Base-by-base conservation (phyloP, 345 rosid genomes). In the Aquilaria yunnanensis region DNA sequence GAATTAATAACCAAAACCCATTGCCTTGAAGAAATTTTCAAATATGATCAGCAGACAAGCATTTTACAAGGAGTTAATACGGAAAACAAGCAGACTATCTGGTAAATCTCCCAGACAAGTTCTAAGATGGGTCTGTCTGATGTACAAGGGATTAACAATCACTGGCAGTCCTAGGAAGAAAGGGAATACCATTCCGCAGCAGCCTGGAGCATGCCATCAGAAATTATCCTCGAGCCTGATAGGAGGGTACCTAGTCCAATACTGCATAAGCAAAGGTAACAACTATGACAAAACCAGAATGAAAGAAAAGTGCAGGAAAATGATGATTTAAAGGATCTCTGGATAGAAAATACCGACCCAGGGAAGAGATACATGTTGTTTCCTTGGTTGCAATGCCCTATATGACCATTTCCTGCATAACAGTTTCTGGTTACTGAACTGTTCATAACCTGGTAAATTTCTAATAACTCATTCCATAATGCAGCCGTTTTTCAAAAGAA, bases 321-420 rank as follows among this genome's bases (percentile, higher is more conserved):
- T 23, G 43, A 14, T 12, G 10, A 3, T 46, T 10, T 50, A 13
- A 37, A 37, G 8, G 43, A 37, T 10, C 47, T 47, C 14, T 16
- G 54, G 52, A 59, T 37, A 51, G 59, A 56, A 8, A 50, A 63
- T 68, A 81, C 96, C 67, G 51, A 93, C 98, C 98, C 98, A 14
- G 98, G 98, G 72, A 93, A 93, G 66, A 93, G 90, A 75, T 90
- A 93, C 98, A 93, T 93, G 80, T 93, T 93, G 82, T 90, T 90
- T 66, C 96, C 98, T 77, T 93, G 98, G 83, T 93, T 93, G 85
- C 90, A 81, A 71, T 85, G 90, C 74, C 98, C 98, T 48, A 88
- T 64, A 1, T 68, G 79, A 67, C 96, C 94, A 73, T 86, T 81
- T 55, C 96, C 97, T 90, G 82, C 43, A 37, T 56, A 52, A 32